Evolutionary conservation across 345 rosid genomes (phyloP).

Genomic region (Populus alba): DNA sequence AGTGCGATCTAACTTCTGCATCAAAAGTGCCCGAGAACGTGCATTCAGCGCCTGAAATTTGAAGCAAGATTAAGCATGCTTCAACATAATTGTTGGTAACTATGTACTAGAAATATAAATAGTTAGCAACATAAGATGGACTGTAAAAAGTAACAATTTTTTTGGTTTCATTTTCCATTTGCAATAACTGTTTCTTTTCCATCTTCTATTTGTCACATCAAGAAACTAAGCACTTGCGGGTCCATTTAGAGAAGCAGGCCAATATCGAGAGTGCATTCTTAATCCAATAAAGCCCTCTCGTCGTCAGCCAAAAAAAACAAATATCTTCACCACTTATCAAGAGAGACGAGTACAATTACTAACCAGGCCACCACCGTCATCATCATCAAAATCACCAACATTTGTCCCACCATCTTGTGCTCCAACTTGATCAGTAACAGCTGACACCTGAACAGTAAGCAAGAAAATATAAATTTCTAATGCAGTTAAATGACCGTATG

Average conservation of each 20-base stretch:
- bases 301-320: neutral
- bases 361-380: constrained; percentile 95
- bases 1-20: constrained; percentile 91
- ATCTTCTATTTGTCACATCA: neutral
- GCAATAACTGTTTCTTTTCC: neutral
- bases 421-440: constrained; percentile 82
- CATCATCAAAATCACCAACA: constrained; percentile 91
- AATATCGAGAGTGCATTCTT: neutral
- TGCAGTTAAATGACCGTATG: neutral
- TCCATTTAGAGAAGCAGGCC: neutral
- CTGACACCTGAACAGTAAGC: constrained; percentile 60
- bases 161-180: neutral
- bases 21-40: constrained; percentile 78
- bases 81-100: neutral
- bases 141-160: neutral
- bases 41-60: constrained; percentile 80
- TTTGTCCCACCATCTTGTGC: constrained; percentile 55
- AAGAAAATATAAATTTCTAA: constrained; percentile 6
- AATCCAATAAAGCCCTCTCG: neutral
- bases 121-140: neutral
- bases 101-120: neutral
- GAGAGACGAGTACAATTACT: constrained; percentile 33
- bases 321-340: neutral
- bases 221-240: neutral
- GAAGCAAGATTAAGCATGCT: constrained; percentile 8